These are phyloP conservation scores for Plantago lanceolata DNA, from an alignment of 305 asterid genomes.

Conservation along the genomic window DNA sequence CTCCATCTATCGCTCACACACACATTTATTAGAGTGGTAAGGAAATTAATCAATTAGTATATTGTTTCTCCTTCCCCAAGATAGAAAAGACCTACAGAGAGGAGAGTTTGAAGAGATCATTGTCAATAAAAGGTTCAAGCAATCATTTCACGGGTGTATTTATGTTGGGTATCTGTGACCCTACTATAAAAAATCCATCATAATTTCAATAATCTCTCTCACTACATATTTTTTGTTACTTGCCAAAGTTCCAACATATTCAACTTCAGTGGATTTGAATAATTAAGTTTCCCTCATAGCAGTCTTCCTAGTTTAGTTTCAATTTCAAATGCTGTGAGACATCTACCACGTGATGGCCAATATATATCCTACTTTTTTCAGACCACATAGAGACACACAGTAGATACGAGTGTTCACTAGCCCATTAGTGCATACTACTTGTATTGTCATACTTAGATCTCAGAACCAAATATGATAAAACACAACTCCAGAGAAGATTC, in stretches of 20 bases:
- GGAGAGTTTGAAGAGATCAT: no score
- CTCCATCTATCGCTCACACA: no score
- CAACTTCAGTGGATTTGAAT: constrained; percentile 13
- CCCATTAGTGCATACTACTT: constrained; percentile 10
- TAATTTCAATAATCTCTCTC: constrained; percentile 17
- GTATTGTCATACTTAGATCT: constrained; percentile 2
- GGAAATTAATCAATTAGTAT: no score
- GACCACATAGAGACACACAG: not conserved
- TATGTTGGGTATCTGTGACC: no score
- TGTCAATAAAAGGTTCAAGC: constrained; percentile 10
- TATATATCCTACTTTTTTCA: no score
- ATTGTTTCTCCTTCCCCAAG: no score
- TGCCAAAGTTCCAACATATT: constrained; percentile 8
- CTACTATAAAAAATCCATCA: not conserved
- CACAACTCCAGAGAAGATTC: constrained; percentile 10
- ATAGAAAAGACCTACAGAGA: no score
- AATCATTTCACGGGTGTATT: constrained; percentile 7
- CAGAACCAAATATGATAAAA: constrained; percentile 1
- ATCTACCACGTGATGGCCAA: no score
- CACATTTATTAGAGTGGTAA: no score
- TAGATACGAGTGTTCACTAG: constrained; percentile 8
- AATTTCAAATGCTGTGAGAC: no score
- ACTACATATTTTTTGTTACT: constrained; percentile 21
- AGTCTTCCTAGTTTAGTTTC: constrained; percentile 6
- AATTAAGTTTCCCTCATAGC: constrained; percentile 12